Conservation (phyloP, 768 basidiomycete species). For the Boletus insuetus region DNA sequence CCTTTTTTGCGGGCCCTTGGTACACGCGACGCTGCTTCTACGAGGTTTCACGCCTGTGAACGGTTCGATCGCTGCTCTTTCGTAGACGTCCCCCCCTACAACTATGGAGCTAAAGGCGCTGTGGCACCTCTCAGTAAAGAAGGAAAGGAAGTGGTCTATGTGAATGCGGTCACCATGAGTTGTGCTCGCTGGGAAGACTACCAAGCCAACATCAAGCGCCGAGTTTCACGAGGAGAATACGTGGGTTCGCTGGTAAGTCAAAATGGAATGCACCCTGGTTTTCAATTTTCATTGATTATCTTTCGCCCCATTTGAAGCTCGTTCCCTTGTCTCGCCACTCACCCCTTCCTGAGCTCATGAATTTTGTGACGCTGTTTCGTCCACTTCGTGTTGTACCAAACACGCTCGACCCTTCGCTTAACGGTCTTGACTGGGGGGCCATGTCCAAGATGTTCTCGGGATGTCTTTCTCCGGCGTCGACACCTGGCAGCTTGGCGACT, state of each 20-base stretch:
- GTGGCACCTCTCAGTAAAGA: conserved; percentile 36
- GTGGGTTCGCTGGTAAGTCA: conserved; percentile 63
- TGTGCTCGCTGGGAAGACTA: conserved; percentile 54
- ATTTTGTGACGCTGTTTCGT: conserved; percentile 77
- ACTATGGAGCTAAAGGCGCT: conserved; percentile 6
- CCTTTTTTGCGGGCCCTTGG: conserved; percentile 59
- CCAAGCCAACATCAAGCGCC: conserved; percentile 36
- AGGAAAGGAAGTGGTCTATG: conserved; percentile 67
- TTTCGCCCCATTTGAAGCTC: conserved; percentile 43
- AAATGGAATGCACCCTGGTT: not conserved
- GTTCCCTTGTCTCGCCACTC: conserved; percentile 88
- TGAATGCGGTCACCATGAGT: conserved; percentile 81
- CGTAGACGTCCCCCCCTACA: conserved; percentile 43
- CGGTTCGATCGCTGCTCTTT: conserved; percentile 69
- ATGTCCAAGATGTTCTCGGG: conserved; percentile 67
- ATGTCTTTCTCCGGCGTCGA: conserved; percentile 38
- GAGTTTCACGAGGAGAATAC: conserved; percentile 42
- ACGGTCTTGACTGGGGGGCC: conserved; percentile 68
- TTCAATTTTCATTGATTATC: not conserved
- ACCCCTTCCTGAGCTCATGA: conserved; percentile 78
- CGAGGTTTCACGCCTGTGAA: conserved; percentile 95
- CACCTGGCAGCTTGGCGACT: conserved; percentile 8
- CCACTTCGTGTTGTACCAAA: conserved; percentile 80
- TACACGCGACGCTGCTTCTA: conserved; percentile 55
- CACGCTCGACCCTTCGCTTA: conserved; percentile 52